Conservation (phyloP, 768 basidiomycete species). For the Coprinellus micaceus region DNA sequence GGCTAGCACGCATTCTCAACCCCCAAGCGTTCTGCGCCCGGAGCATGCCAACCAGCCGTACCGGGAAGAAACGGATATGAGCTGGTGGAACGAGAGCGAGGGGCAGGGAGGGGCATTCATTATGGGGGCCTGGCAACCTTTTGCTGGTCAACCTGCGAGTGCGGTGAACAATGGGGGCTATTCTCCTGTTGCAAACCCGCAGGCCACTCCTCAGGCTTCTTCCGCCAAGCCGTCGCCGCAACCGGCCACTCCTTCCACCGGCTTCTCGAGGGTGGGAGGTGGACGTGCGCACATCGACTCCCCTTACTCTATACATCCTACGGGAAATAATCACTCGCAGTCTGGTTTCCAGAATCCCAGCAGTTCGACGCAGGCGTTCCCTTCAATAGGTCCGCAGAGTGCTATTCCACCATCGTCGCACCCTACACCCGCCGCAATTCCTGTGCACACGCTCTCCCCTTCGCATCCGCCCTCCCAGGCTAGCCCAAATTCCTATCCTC, state of each 20-base stretch:
- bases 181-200: slow-evolving; percentile 31
- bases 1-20: slow-evolving; percentile 52
- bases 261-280: slow-evolving; percentile 85
- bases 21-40: slow-evolving; percentile 71
- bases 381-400: slow-evolving; percentile 43
- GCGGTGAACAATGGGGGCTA: slow-evolving; percentile 38
- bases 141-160: slow-evolving; percentile 16
- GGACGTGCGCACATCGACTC: slow-evolving; percentile 82
- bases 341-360: slow-evolving; percentile 8
- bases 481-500: background rate
- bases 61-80: slow-evolving; percentile 76
- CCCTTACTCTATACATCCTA: slow-evolving; percentile 66
- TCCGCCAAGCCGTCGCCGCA: slow-evolving; percentile 4
- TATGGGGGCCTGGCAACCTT: slow-evolving; percentile 92
- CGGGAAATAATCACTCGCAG: slow-evolving; percentile 19
- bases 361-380: slow-evolving; percentile 64
- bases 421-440: background rate
- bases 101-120: slow-evolving; percentile 44
- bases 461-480: background rate
- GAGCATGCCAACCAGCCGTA: slow-evolving; percentile 77
- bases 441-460: background rate
- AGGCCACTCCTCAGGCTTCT: background rate
- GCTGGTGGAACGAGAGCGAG: slow-evolving; percentile 37
- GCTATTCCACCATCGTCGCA: background rate
- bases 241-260: slow-evolving; percentile 35